Evolutionary conservation across 2,329 filamentous ascomycete genomes (phyloP).

Genomic region (Pseudogymnoascus sp.): DNA sequence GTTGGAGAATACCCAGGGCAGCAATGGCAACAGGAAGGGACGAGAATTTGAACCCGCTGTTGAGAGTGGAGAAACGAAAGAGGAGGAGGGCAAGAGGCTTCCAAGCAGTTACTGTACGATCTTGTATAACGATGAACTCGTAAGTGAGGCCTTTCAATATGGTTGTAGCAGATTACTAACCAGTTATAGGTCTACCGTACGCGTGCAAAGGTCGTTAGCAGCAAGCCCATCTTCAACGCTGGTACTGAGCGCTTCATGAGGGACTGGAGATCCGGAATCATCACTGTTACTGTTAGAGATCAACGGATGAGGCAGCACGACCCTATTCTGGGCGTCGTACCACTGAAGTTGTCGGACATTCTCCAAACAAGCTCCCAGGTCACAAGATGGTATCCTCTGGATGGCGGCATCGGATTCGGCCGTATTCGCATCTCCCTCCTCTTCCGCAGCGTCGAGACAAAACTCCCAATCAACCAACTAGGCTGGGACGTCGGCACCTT

Average conservation of each 20-base stretch:
- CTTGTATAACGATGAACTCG: constrained; percentile 76
- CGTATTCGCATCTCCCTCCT: constrained; percentile 81
- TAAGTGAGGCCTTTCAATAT: constrained; percentile 30
- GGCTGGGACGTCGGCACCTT: constrained; percentile 97
- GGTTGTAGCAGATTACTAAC: constrained; percentile 17
- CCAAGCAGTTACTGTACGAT: constrained; percentile 95
- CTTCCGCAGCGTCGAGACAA: constrained; percentile 83
- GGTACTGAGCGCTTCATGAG: constrained; percentile 89
- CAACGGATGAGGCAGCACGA: constrained; percentile 87
- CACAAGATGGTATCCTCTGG: constrained; percentile 91
- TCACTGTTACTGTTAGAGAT: constrained; percentile 85
- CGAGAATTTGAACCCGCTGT: constrained; percentile 86
- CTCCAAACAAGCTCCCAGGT: constrained; percentile 75
- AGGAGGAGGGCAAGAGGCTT: constrained; percentile 72
- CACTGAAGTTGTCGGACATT: constrained; percentile 81
- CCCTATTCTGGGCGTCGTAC: constrained; percentile 86
- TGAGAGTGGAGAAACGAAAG: constrained; percentile 74
- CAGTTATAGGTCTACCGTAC: constrained; percentile 68
- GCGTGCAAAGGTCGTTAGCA: constrained; percentile 87
- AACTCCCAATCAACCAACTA: constrained; percentile 74
- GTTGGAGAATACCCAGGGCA: constrained; percentile 84
- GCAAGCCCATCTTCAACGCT: constrained; percentile 94
- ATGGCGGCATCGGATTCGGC: constrained; percentile 89
- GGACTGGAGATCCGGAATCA: constrained; percentile 83
- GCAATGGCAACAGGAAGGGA: constrained; percentile 71